Percentiles rank a stretch among this genome's conserved stretches.
phyloP scores from a whole-genome alignment of 2,329 filamentous ascomycete genomes.

The Rhynchosporium secalis region DNA sequence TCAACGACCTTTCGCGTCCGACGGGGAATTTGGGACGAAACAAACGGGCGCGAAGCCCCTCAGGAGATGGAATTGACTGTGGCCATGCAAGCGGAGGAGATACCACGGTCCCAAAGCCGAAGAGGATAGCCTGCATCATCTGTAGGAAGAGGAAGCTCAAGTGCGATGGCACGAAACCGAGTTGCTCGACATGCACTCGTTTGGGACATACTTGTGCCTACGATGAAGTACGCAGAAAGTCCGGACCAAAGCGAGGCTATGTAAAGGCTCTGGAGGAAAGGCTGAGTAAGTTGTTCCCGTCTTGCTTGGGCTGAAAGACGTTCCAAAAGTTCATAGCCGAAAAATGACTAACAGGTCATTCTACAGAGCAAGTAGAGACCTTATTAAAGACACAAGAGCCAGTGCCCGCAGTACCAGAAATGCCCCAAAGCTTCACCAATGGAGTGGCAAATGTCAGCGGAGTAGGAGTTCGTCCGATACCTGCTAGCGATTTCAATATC shows the following conservation, averaged over 20 bases:
- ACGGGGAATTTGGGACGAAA: slow-evolving; percentile 36
- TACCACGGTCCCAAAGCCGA: slow-evolving; percentile 72
- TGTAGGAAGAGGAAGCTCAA: slow-evolving; percentile 88
- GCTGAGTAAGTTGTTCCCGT: slow-evolving; percentile 67
- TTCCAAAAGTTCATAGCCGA: not conserved
- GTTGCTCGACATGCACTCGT: slow-evolving; percentile 65
- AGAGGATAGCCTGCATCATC: slow-evolving; percentile 91
- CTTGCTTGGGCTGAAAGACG: not conserved
- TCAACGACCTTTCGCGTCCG: slow-evolving; percentile 55
- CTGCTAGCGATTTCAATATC: slow-evolving; percentile 45
- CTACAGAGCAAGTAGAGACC: slow-evolving; percentile 85
- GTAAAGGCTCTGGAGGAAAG: slow-evolving; percentile 79
- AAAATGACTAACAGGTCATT: slow-evolving; percentile 21
- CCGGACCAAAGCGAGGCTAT: slow-evolving; percentile 70
- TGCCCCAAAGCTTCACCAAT: slow-evolving; percentile 28
- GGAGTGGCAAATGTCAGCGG: slow-evolving; percentile 28
- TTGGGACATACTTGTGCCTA: slow-evolving; percentile 67
- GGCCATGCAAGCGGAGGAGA: slow-evolving; percentile 48
- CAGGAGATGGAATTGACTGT: slow-evolving; percentile 38
- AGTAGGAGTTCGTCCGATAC: slow-evolving; percentile 26
- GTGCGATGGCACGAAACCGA: slow-evolving; percentile 66
- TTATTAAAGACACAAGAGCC: slow-evolving; percentile 78
- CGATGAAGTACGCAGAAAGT: slow-evolving; percentile 70
- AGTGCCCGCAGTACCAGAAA: slow-evolving; percentile 27
- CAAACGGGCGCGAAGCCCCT: slow-evolving; percentile 38